Evolutionary conservation across 306 rosid species (phyloP).

Genomic region (Macrotyloma uniflorum): DNA sequence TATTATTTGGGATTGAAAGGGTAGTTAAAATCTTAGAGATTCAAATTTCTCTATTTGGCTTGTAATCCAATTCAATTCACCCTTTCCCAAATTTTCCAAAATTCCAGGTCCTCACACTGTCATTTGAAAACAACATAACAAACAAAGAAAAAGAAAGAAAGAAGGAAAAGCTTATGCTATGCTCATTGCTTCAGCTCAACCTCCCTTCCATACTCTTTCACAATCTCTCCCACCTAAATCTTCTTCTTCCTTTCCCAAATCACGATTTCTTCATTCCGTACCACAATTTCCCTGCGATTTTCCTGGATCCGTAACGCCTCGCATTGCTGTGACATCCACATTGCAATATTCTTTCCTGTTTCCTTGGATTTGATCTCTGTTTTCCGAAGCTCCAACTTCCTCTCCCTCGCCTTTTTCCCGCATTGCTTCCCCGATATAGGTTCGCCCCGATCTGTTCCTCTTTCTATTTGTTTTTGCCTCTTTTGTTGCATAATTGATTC

Average conservation of each 20-base stretch:
- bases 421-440: constrained; percentile 39
- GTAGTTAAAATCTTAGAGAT: constrained; percentile 37
- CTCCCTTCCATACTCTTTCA: background rate
- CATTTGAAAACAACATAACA: constrained; percentile 41
- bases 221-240: constrained; percentile 38
- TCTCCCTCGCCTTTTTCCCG: constrained; percentile 21
- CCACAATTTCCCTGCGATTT: background rate
- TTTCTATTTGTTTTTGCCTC: background rate
- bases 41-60: constrained; percentile 33
- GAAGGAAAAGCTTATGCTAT: background rate
- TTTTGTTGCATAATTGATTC: background rate
- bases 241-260: constrained; percentile 24
- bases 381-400: background rate
- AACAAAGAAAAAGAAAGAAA: background rate
- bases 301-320: constrained; percentile 37
- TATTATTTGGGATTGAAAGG: background rate
- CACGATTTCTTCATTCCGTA: background rate
- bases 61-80: constrained; percentile 33
- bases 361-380: constrained; percentile 26
- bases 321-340: constrained; percentile 27
- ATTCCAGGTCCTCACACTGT: constrained; percentile 32
- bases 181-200: constrained; percentile 20
- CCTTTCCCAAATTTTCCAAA: constrained; percentile 19
- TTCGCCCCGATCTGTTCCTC: constrained; percentile 44
- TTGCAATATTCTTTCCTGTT: background rate